Evolutionary conservation across 768 basidiomycete genomes (phyloP).

Genomic region (Lactarius psammicola): DNA sequence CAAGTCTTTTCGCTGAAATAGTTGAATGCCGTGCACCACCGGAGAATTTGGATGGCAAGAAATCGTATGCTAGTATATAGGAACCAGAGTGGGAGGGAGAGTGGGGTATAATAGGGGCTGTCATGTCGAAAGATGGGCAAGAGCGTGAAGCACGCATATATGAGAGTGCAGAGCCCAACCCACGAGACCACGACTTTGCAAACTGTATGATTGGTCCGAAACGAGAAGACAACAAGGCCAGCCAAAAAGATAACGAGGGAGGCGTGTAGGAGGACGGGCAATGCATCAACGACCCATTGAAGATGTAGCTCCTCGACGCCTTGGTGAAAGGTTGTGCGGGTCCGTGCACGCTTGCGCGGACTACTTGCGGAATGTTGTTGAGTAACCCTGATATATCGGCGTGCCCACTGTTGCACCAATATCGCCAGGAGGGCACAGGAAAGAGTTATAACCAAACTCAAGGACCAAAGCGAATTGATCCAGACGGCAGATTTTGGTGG

Average conservation of each 20-base stretch:
- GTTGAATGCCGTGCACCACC: background rate
- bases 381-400: background rate
- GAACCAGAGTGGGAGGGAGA: background rate
- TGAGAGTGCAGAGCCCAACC: background rate
- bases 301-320: conserved; percentile 4
- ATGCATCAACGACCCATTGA: background rate
- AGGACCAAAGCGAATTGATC: background rate
- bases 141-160: background rate
- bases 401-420: background rate
- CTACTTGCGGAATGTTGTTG: background rate
- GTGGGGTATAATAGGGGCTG: background rate
- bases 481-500: background rate
- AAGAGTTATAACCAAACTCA: background rate
- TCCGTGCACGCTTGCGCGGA: background rate
- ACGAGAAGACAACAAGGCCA: conserved; percentile 10
- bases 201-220: background rate
- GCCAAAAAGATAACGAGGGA: conserved; percentile 19
- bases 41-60: background rate
- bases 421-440: background rate
- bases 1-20: background rate
- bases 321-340: background rate
- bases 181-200: background rate
- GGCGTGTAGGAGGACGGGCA: conserved; percentile 12
- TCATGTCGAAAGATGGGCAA: background rate
- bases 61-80: background rate